Evolutionary conservation across 768 basidiomycete genomes (phyloP), one percentile per base, ranked within the genome.

Genomic region (Hemileccinum impolitum): DNA sequence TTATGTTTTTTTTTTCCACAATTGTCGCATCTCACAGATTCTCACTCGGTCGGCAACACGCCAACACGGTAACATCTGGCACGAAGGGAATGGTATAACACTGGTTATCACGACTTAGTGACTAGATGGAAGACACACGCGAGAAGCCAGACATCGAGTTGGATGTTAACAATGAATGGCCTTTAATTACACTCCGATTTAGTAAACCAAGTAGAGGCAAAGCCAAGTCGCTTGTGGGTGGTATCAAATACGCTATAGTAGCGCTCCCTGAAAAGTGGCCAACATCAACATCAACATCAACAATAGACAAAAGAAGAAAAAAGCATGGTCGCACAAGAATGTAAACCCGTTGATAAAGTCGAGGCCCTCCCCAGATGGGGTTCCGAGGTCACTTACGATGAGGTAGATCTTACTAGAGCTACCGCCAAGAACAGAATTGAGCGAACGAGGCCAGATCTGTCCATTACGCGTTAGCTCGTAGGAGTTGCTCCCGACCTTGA

Each of bases 401-500:
- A 66, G 59, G 40, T 64, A 64, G 35, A 65, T 65, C 28, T 12
- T 30, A 19, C 37, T 14, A 17, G 48, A 19, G 10, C 17, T 39
- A 13, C 64, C 66, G 14, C 66, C 64, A 9, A 67, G 46, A 12
- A 25, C 40, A 5, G 46, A 32, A 50, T 67, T 67, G 39, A 67
- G 39, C 1, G 34, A 41, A 9, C 44, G 44, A n/a, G 50, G 44
- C 44, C 44, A 51, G 31, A 45, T 51, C 26, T 51, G 50, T 1
- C 34, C 63, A 17, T 64, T 55, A 21, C 58, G 45, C 13, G 41
- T 57, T 10, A 65, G 36, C 14, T 48, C 52, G 19, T 51, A 57
- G 6, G 38, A n/a, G 6, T 6, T n/a, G 3, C 53, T 51, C 25
- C 55, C 57, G 1, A 44, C 34, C 1, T 26, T 15, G 18, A 50